Evolutionary conservation across 169 alveolate species (phyloP), one percentile per base, ranked within the genome.

Genomic region (Eimeria zaria): DNA sequence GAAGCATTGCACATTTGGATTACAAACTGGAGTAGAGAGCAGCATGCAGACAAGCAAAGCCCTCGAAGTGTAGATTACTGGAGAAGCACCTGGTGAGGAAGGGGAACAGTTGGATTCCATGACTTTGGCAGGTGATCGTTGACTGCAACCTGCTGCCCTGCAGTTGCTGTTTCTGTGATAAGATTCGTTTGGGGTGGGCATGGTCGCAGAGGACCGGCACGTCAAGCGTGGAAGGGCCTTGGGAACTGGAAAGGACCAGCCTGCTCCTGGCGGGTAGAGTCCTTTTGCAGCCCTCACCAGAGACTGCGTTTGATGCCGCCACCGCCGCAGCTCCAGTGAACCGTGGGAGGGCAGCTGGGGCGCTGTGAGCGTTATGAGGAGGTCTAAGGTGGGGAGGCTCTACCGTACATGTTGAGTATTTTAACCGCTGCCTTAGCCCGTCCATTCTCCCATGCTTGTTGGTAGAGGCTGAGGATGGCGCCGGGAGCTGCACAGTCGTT

Each of bases 71-170:
- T 0, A 22, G 4, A 5, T 6, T 4, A 27, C 11, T 76, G 22
- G 41, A 9, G 87, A 60, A 41, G 73, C 30, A 85, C 92, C 92
- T 85, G 92, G 78, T 22, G 30, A 85, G 92, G 87, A 44, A 46
- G 36, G 87, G 87, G 39, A 44, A 76, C 16, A 41, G 87, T 20
- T 46, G 87, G 87, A 39, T 24, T 76, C 39, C 87, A 41, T 41
- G 64, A 2, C 87, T 48, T 22, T 44, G 78, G 78, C n/a, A 83
- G 48, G 41, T 27, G 36, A 60, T 1, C 39, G 74, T 60, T 46
- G 80, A 6, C 78, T 60, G 73, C 60, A 22, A n/a, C 41, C 30
- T 53, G 41, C 60, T 48, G 39, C 62, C 60, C 30, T 11, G 62
- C 64, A 36, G 62, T 58, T 39, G 92, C 74, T 33, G 78, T 48